Percentiles rank a stretch among this genome's conserved stretches.
These are phyloP conservation scores for Lactuca saligna DNA, from an alignment of 129 eudicot genomes.

Conservation along the genomic window DNA sequence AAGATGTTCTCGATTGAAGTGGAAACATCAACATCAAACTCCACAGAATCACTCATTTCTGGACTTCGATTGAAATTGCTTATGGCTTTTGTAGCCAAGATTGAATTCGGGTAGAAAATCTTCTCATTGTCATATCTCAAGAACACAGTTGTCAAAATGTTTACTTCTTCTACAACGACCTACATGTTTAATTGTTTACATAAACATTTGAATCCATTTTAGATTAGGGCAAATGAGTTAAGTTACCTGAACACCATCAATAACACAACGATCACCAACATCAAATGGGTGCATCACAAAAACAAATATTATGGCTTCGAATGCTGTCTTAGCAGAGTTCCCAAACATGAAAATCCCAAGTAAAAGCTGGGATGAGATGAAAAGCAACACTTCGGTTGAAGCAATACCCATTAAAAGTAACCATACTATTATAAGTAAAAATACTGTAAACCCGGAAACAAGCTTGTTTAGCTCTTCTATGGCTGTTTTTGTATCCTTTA, in stretches of 20 bases:
- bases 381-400: constrained; percentile 56
- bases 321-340: constrained; percentile 51
- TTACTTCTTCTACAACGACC: constrained; percentile 76
- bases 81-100: constrained; percentile 64
- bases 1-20: constrained; percentile 55
- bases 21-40: constrained; percentile 62
- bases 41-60: constrained; percentile 60
- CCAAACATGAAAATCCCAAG: constrained; percentile 62
- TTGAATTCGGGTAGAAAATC: constrained; percentile 67
- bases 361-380: constrained; percentile 63
- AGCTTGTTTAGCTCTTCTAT: constrained; percentile 62
- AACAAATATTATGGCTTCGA: constrained; percentile 62
- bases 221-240: constrained; percentile 19
- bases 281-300: constrained; percentile 70
- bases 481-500: constrained; percentile 64
- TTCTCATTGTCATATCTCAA: constrained; percentile 67
- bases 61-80: constrained; percentile 83
- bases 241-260: constrained; percentile 78
- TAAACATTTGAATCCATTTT: constrained; percentile 5
- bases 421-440: constrained; percentile 48
- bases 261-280: constrained; percentile 71
- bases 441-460: constrained; percentile 33
- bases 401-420: constrained; percentile 64
- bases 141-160: constrained; percentile 63
- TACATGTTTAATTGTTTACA: constrained; percentile 31